Percentiles rank a stretch among this genome's conserved stretches.
These are phyloP conservation scores for Wickerhamiella nectarea DNA, from an alignment of 805 yeast genomes.

Conservation along the genomic window DNA sequence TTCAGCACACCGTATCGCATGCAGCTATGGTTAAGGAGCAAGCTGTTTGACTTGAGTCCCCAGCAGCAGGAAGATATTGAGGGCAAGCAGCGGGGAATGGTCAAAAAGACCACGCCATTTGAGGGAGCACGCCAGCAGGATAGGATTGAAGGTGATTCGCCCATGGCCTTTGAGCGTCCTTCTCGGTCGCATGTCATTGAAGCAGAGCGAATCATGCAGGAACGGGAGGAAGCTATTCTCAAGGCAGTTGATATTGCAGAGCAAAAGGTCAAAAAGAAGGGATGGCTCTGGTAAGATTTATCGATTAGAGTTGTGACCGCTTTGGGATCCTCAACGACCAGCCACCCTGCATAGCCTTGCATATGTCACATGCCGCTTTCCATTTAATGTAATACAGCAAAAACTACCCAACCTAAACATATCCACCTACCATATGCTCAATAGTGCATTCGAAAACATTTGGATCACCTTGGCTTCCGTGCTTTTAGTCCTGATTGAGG, in stretches of 20 bases:
- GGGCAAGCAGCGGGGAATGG: slow-evolving; percentile 26
- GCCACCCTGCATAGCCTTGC: background rate
- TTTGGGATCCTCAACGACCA: background rate
- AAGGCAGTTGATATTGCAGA: slow-evolving; percentile 36
- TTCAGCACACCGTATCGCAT: slow-evolving; percentile 53
- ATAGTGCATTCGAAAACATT: background rate
- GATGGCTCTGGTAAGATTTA: background rate
- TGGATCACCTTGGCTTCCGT: slow-evolving; percentile 12
- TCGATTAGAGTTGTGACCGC: too few species aligned
- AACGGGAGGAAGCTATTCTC: slow-evolving; percentile 45
- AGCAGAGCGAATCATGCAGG: slow-evolving; percentile 58
- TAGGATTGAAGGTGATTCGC: slow-evolving; percentile 18
- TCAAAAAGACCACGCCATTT: slow-evolving; percentile 12
- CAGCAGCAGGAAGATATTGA: slow-evolving; percentile 52
- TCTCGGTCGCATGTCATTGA: slow-evolving; percentile 57
- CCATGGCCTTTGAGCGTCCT: slow-evolving; percentile 48
- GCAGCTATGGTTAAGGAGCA: slow-evolving; percentile 44
- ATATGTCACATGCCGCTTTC: background rate
- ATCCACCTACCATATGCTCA: background rate
- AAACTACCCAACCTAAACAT: background rate
- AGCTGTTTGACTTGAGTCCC: slow-evolving; percentile 40
- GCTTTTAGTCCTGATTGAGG: slow-evolving; percentile 15
- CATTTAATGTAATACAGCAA: background rate
- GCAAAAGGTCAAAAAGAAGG: slow-evolving; percentile 15
- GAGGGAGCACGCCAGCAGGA: slow-evolving; percentile 10